These are phyloP conservation scores for Clausena lansium DNA, from an alignment of 345 rosid genomes.

Conservation along the genomic window DNA sequence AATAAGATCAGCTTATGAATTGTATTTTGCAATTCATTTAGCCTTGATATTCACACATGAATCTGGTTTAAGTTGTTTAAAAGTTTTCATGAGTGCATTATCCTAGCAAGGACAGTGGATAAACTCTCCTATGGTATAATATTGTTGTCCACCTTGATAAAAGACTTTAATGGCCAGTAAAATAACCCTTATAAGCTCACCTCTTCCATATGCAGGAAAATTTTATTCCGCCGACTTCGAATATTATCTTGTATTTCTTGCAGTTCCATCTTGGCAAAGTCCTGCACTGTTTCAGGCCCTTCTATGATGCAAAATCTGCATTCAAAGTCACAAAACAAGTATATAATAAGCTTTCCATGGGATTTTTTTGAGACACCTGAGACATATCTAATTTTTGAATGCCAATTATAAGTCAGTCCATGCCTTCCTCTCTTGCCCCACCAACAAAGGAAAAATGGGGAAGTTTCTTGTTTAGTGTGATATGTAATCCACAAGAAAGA, in stretches of 20 bases:
- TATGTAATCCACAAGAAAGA: not conserved
- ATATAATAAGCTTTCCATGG: not conserved
- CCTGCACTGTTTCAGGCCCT: slow-evolving; percentile 96
- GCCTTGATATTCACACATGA: not conserved
- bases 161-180: not conserved
- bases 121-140: not conserved
- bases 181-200: slow-evolving; percentile 24
- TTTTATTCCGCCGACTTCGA: slow-evolving; percentile 88
- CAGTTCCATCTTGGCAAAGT: slow-evolving; percentile 84
- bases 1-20: not conserved
- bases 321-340: not conserved
- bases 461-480: not conserved
- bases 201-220: slow-evolving; percentile 98
- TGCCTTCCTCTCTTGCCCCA: not conserved
- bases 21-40: not conserved
- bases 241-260: slow-evolving; percentile 94
- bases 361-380: not conserved
- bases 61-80: not conserved
- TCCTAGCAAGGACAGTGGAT: not conserved
- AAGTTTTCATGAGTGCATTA: not conserved
- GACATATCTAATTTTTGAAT: not conserved
- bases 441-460: not conserved
- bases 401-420: not conserved
- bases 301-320: slow-evolving; percentile 95
- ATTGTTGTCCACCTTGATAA: not conserved